phyloP scores from a whole-genome alignment of 805 yeast genomes.

The Candida ponderosae region DNA sequence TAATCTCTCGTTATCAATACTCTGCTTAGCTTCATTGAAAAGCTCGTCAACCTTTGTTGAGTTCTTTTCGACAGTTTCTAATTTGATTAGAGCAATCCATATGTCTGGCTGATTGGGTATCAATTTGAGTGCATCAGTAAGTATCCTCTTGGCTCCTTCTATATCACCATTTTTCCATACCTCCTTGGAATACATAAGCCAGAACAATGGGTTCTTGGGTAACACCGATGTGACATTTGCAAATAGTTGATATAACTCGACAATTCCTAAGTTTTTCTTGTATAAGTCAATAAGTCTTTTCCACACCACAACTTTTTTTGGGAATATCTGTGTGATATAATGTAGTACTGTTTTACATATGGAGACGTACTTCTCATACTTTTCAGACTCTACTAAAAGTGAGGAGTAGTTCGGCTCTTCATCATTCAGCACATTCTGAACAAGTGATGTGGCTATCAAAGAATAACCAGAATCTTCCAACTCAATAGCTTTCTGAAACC shows the following conservation, averaged over 20 bases:
- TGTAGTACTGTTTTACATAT: conserved; percentile 35
- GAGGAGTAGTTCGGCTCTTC: conserved; percentile 20
- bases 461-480: conserved; percentile 41
- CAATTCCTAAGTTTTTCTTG: conserved; percentile 18
- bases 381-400: conserved; percentile 18
- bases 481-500: conserved; percentile 49
- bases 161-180: conserved; percentile 45
- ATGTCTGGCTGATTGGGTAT: conserved; percentile 44
- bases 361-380: conserved; percentile 13
- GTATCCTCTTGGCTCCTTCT: conserved; percentile 43
- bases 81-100: conserved; percentile 67
- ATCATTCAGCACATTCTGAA: conserved; percentile 29
- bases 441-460: conserved; percentile 46
- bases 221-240: conserved; percentile 44
- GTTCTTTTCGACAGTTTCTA: conserved; percentile 40
- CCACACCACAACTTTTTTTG: conserved; percentile 44
- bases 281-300: conserved; percentile 31
- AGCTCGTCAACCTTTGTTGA: conserved; percentile 27
- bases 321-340: conserved; percentile 36
- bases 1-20: conserved; percentile 35
- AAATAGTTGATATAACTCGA: conserved; percentile 35
- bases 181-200: conserved; percentile 69
- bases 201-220: conserved; percentile 42
- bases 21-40: conserved; percentile 29
- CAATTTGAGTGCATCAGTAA: conserved; percentile 36